A percentile compares a stretch with the other conserved stretches of the same genome.
phyloP scores from a whole-genome alignment of 139 green algal species.

The Chlamydomonas incerta region DNA sequence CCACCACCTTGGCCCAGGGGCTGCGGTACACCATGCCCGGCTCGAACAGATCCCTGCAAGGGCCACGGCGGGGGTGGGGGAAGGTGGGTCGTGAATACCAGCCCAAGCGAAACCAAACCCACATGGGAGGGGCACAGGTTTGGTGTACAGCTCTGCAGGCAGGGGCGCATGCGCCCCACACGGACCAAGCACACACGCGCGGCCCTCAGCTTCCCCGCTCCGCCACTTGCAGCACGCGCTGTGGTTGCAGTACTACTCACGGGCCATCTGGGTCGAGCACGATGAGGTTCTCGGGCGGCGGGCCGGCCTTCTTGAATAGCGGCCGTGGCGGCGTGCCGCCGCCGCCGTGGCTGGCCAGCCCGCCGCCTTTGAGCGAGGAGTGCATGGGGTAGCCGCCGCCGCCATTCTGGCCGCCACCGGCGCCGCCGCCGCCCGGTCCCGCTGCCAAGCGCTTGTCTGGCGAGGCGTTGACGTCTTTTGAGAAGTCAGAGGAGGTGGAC shows the following conservation, averaged over 20 bases:
- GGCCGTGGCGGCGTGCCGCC: background rate
- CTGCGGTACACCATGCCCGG: slow-evolving; percentile 38
- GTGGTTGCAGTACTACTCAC: slow-evolving; percentile 23
- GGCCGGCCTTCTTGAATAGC: slow-evolving; percentile 20
- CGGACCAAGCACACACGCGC: too few species aligned
- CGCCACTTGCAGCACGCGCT: too few species aligned
- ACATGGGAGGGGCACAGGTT: background rate
- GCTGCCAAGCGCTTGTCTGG: slow-evolving; percentile 4
- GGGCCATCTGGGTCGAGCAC: slow-evolving; percentile 40
- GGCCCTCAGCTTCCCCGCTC: too few species aligned
- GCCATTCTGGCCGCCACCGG: too few species aligned
- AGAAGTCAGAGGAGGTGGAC: slow-evolving; percentile 20
- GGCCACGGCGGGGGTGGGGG: too few species aligned
- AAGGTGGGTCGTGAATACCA: too few species aligned
- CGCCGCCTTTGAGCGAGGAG: background rate
- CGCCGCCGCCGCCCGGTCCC: too few species aligned
- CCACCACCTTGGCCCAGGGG: slow-evolving; percentile 41
- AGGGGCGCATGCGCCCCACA: too few species aligned
- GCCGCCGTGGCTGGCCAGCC: background rate
- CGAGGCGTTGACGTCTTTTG: background rate
- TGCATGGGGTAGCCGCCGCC: background rate
- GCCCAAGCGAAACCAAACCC: too few species aligned
- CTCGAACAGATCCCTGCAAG: slow-evolving; percentile 32
- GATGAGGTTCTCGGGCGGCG: slow-evolving; percentile 14
- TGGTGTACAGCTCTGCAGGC: too few species aligned